Evolutionary conservation across 257 asterid species (phyloP), one percentile per base, ranked within the genome.

Genomic region (Asclepias syriaca): DNA sequence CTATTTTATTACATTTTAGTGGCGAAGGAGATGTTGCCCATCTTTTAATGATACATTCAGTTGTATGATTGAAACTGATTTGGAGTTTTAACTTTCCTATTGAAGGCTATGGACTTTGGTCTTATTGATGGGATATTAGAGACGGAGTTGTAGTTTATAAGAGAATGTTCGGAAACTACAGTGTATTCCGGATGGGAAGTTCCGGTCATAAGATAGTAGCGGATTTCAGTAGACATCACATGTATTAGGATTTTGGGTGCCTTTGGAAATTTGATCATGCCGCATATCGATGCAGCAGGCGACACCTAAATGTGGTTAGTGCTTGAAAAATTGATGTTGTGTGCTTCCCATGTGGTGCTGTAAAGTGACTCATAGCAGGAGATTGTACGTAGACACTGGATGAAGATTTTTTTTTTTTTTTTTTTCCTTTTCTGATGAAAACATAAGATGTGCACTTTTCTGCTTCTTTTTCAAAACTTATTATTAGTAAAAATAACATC

Each of bases 31-130:
- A 50, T 12, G 34, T 68, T 32, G 16, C 69, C 40, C 24, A 6
- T 14, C 65, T 69, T 37, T 34, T 59, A 11, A 12, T 51, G 39
- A n/a, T 54, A 56, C 51, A n/a, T 50, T 22, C 66, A 1, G 5
- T 34, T 73, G 39, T n/a, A n/a, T 27, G 37, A 48, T 21, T 19
- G 43, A 27, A 27, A 15, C 39, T 74, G 51, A 15, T 73, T n/a
- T 63, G 39, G 46, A 71, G n/a, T 65, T 16, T 24, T 46, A 40
- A 32, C 19, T 21, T 63, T 46, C 50, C 18, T 34, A 10, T 53
- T 82, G 84, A 92, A 94, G 98, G 96, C 98, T 56, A 75, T 91
- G 87, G 99, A 94, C 73, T 94, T 94, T 27, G 99, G 97, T 76
- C 95, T 94, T 68, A 83, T 94, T 66, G 99, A 94, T 74, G 97